Percentiles rank a stretch among this genome's conserved stretches.
These are phyloP conservation scores for Ramaria rubella DNA, from an alignment of 768 basidiomycete species.

Conservation along the genomic window DNA sequence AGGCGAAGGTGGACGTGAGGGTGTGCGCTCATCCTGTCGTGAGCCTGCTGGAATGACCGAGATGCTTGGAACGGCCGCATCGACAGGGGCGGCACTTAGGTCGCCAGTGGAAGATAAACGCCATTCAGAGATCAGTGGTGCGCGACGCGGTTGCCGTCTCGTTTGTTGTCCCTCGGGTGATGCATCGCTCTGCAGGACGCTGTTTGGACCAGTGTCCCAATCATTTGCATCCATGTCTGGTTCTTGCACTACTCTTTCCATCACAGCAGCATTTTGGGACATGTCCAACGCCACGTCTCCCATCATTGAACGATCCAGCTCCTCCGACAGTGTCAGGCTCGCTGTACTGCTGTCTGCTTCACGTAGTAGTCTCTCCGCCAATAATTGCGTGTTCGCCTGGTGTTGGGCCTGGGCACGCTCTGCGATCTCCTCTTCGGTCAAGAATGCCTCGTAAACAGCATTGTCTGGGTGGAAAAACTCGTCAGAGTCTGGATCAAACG, in stretches of 20 bases:
- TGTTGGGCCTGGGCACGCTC: conserved; percentile 3
- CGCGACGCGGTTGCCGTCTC: not conserved
- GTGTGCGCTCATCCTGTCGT: not conserved
- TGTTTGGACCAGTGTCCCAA: not conserved
- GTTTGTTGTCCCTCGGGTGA: not conserved
- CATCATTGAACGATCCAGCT: not conserved
- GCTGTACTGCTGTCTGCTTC: not conserved
- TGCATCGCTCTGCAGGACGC: not conserved
- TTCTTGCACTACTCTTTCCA: not conserved
- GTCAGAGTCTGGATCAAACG: conserved; percentile 77
- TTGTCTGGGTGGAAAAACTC: conserved; percentile 61
- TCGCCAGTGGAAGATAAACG: not conserved
- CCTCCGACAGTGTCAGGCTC: not conserved
- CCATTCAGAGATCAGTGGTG: not conserved
- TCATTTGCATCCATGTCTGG: not conserved
- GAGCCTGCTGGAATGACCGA: not conserved
- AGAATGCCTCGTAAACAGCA: conserved; percentile 56
- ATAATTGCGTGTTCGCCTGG: not conserved
- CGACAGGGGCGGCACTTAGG: not conserved
- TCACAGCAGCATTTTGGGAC: not conserved
- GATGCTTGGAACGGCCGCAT: too few species aligned
- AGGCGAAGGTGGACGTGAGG: not conserved
- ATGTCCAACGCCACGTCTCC: not conserved
- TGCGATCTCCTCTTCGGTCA: conserved; percentile 25
- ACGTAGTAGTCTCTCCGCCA: not conserved